Evolutionary conservation across 129 eudicot species (phyloP), one percentile per base, ranked within the genome.

Genomic region (Artemisia tridentata): DNA sequence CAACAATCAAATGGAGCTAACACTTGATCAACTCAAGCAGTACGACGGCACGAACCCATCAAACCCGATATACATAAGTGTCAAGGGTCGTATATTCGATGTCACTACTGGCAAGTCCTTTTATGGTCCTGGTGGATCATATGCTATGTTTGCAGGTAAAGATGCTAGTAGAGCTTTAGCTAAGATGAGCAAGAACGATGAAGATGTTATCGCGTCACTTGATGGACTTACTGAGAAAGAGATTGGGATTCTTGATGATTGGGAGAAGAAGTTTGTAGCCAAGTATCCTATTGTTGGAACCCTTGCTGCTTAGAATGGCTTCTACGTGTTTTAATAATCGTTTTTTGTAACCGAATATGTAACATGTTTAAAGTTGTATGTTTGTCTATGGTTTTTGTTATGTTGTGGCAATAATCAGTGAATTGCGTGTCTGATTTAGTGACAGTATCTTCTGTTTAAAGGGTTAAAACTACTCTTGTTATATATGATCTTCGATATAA

Each of bases 111-210:
- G 82, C 9, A 80, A 65, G 11, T 78, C 88, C 64, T 91, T 91
- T 80, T 91, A 91, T 80, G 97, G 97, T 41, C 96, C 92, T 47
- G 97, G 92, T 49, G 97, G 97, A 47, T 50, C 92, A 14, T 91
- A 91, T 83, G 75, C 81, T 77, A 76, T 91, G 82, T 91, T 88
- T 75, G 86, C 97, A 64, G 97, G 97, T 23, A 91, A 91, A 71
- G 97, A 91, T 55, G 97, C 97, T 2, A 91, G 84, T 80, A 74
- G 97, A 29, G 97, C 92, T 7, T 87, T 91, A 15, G 97, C 96
- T 18, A 91, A 91, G 85, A 88, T 91, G 96, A 91, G 96, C 79
- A 91, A 91, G 82, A 72, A 88, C 65, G 92, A 86, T 2, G 89
- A 83, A 21, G 97, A 91, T 67, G 90, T 88, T 10, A 63, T n/a